A percentile compares a stretch with the other conserved stretches of the same genome.
These are phyloP conservation scores for Halophytophthora polymorphica DNA, from an alignment of 352 stramenopile genomes.

Conservation along the genomic window DNA sequence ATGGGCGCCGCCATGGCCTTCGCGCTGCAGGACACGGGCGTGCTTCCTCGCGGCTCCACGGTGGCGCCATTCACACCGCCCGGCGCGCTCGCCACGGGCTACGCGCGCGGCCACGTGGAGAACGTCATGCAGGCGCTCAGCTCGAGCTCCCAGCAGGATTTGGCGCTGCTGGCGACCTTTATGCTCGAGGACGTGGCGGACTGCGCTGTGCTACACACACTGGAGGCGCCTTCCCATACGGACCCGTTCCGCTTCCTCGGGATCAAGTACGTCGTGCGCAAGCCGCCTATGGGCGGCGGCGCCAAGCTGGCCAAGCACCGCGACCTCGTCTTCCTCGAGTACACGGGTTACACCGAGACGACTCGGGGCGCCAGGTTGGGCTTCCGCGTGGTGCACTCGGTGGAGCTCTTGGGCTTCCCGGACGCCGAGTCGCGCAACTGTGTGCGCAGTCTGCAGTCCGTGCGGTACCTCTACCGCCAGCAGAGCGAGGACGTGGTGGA, in stretches of 20 bases:
- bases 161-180: constrained; percentile 26
- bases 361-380: constrained; percentile 28
- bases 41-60: constrained; percentile 3
- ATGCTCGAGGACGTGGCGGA: constrained; percentile 24
- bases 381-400: constrained; percentile 45
- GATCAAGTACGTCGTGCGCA: constrained; percentile 19
- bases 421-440: constrained; percentile 9
- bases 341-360: constrained; percentile 22
- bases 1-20: constrained; percentile 9
- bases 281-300: constrained; percentile 1
- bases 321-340: constrained; percentile 30
- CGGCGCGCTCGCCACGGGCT: constrained; percentile 30
- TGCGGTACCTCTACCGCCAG: constrained; percentile 44
- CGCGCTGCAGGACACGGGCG: constrained; percentile 10
- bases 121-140: constrained; percentile 36
- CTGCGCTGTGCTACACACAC: constrained; percentile 16
- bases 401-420: constrained; percentile 27
- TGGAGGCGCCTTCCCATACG: constrained; percentile 21
- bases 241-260: constrained; percentile 37
- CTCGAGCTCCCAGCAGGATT: constrained; percentile 32
- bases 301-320: constrained; percentile 16
- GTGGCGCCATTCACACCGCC: constrained; percentile 6
- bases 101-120: constrained; percentile 34
- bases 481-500: constrained; percentile 41
- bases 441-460: constrained; percentile 16